Evolutionary conservation across 345 rosid genomes (phyloP).

Genomic region (Hevea brasiliensis): DNA sequence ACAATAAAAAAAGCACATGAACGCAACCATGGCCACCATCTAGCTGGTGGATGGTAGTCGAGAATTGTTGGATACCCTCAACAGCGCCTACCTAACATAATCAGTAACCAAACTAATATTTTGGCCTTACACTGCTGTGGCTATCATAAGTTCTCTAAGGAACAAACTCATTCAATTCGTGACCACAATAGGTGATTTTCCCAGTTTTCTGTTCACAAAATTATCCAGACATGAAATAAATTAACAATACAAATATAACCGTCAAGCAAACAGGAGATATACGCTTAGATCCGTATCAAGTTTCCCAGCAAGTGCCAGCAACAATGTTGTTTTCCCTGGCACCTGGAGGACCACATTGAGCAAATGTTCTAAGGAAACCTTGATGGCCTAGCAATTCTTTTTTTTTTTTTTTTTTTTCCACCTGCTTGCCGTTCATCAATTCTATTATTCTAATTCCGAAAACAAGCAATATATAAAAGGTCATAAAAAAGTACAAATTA

Average conservation of each 20-base stretch:
- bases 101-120: conserved; percentile 46
- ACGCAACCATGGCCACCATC: too few relatives aligned
- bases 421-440: too few relatives aligned
- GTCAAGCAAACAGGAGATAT: conserved; percentile 2
- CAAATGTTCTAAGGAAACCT: conserved; percentile 42
- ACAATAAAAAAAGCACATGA: too few relatives aligned
- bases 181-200: conserved; percentile 46
- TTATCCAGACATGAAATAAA: not conserved
- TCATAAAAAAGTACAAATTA: too few relatives aligned
- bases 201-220: conserved; percentile 34
- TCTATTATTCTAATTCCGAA: too few relatives aligned
- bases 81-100: too few relatives aligned
- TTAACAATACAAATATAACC: not conserved
- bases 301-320: conserved; percentile 75
- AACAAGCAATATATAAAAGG: not conserved
- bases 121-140: conserved; percentile 46
- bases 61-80: too few relatives aligned
- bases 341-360: conserved; percentile 52
- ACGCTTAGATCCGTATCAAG: conserved; percentile 66
- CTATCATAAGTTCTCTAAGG: conserved; percentile 54
- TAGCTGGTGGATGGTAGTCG: too few relatives aligned
- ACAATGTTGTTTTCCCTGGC: conserved; percentile 84
- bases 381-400: conserved; percentile 66
- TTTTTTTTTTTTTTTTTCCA: not conserved
- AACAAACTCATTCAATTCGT: conserved; percentile 43